Percentiles rank a stretch among this genome's conserved stretches.
Conservation (phyloP, 2,329 filamentous ascomycete species). For the Pochonia chlamydosporia region DNA sequence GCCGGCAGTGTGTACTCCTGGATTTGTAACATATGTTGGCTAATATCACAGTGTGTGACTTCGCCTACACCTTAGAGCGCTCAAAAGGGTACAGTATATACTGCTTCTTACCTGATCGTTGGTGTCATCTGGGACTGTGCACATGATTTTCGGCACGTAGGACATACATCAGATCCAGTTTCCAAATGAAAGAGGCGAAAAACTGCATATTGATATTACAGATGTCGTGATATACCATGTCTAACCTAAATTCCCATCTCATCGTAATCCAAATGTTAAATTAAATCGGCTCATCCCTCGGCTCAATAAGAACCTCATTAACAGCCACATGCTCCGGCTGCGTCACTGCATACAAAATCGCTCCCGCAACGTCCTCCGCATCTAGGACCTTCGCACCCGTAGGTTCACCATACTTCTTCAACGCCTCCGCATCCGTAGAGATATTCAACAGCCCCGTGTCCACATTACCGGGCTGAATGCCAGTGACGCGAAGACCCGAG, state of each 20-base stretch:
- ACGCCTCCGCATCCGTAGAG: slow-evolving; percentile 68
- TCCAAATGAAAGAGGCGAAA: too few species aligned
- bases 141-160: too few species aligned
- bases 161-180: too few species aligned
- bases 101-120: too few species aligned
- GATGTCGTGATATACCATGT: not conserved
- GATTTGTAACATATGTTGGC: too few species aligned
- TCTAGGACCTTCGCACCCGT: slow-evolving; percentile 70
- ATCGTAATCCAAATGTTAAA: not conserved
- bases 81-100: too few species aligned
- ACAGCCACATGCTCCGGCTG: slow-evolving; percentile 73
- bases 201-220: not conserved
- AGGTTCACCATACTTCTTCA: slow-evolving; percentile 74
- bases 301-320: slow-evolving; percentile 76
- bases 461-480: slow-evolving; percentile 72
- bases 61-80: too few species aligned
- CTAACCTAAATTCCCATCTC: too few species aligned
- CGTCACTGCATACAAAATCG: slow-evolving; percentile 68
- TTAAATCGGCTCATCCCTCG: slow-evolving; percentile 67
- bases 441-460: slow-evolving; percentile 67
- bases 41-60: too few species aligned
- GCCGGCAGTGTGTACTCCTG: too few species aligned
- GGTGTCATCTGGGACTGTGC: too few species aligned
- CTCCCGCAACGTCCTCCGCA: slow-evolving; percentile 63
- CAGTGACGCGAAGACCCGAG: slow-evolving; percentile 65